Evolutionary conservation across 2,329 filamentous ascomycete genomes (phyloP), one percentile per base, ranked within the genome.

Genomic region (Fusarium sambucinum): DNA sequence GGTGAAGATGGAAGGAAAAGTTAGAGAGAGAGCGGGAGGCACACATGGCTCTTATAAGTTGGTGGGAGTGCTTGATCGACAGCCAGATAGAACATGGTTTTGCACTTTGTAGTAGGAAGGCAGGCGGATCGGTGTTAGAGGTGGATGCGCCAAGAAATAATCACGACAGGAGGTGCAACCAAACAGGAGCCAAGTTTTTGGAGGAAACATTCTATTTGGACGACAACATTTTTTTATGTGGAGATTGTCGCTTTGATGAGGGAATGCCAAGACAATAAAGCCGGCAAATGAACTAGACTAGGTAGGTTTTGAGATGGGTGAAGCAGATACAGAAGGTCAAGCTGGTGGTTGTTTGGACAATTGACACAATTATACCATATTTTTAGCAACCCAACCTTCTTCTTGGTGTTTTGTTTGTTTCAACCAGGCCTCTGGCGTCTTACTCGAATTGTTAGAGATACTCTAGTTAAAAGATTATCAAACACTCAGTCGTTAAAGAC

Each of bases 121-220:
- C 27, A 23, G 42, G 37, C 19, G n/a, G 10, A 23, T 17, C 17
- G 19, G 35, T 14, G n/a, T 37, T 37, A 23, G 23, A 63, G 40
- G 32, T 48, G 58, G 56, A 67, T 54, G 12, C 27, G 66, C 66
- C 65, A 61, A 68, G 60, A 51, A 23, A 29, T 40, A 1, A 47
- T 47, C 30, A 40, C 32, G 27, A 6, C 6, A 25, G 29, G 35
- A 58, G 60, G 23, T 69, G 55, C 14, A 21, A n/a, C 4, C 12
- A 23, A 45, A 12, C 16, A 14, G 21, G n/a, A 33, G 17, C 35
- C 29, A 16, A 6, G 7, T 23, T n/a, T 27, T 8, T 32, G 5
- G 19, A 30, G 16, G 3, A 35, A 12, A 16, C 29, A 23, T 38
- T 69, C 35, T 69, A 53, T 63, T 29, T 69, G 66, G 66, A 69